These are phyloP conservation scores for Candida chauliodis DNA, from an alignment of 805 yeast species.

Conservation along the genomic window DNA sequence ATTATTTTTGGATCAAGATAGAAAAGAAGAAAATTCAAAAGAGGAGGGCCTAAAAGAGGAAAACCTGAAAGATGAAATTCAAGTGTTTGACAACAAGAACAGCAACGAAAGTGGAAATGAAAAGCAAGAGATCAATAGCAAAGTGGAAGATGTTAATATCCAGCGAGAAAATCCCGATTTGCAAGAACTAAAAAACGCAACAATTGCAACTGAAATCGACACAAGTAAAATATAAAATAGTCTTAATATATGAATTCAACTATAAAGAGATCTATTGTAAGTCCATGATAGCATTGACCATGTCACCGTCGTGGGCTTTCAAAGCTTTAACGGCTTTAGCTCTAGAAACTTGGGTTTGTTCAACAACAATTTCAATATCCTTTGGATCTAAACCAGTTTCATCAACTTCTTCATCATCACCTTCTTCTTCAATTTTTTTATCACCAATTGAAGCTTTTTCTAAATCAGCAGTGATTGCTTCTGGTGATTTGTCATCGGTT, in stretches of 20 bases:
- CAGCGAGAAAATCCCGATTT: no score
- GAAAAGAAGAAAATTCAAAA: background rate
- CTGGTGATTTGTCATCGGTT: slow-evolving; percentile 59
- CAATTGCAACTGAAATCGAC: no score
- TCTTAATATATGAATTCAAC: background rate
- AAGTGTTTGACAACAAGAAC: no score
- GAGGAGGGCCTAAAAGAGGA: background rate
- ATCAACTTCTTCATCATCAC: slow-evolving; percentile 65
- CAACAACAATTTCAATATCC: slow-evolving; percentile 82
- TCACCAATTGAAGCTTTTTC: slow-evolving; percentile 59
- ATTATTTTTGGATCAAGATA: slow-evolving; percentile 4
- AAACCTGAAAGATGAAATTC: background rate
- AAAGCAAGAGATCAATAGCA: no score
- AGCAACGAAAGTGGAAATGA: no score
- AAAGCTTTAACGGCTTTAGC: slow-evolving; percentile 90
- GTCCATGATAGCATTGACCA: slow-evolving; percentile 94
- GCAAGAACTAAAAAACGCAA: no score
- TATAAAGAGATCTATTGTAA: slow-evolving; percentile 34
- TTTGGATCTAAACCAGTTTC: slow-evolving; percentile 78
- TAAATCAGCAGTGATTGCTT: slow-evolving; percentile 78
- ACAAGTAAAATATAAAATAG: no score
- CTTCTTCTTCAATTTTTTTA: slow-evolving; percentile 21
- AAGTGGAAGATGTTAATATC: no score
- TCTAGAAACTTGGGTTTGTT: slow-evolving; percentile 88
- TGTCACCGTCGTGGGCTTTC: slow-evolving; percentile 84